Evolutionary conservation across 768 basidiomycete genomes (phyloP), one percentile per base, ranked within the genome.

Genomic region (Epithele typhae): DNA sequence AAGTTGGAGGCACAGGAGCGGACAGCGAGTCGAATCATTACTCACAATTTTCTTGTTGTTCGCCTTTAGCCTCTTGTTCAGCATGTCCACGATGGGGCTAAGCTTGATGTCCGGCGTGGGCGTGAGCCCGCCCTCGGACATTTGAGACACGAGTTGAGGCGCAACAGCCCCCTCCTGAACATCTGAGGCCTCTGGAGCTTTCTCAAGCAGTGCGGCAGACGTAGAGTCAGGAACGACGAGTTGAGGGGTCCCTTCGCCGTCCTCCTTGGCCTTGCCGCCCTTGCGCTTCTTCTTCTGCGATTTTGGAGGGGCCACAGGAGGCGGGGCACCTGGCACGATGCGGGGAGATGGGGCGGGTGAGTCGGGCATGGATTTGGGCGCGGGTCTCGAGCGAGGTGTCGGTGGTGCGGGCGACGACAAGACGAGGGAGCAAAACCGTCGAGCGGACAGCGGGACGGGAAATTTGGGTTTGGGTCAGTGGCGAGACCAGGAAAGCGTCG

Each of bases 41-140:
- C 79, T 55, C 61, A 89, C 91, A 52, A 92, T 87, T 68, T 93
- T 94, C 74, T 93, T 93, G 45, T 73, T 75, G 18, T 88, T 75
- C 32, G 77, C 72, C 53, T 89, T 87, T 59, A 89, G 66, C 40
- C 91, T 77, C 68, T 92, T 93, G 58, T 74, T 73, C 52, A 94
- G 68, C 51, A 94, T 76, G 37, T 93, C 90, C 42, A 85, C 79
- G 46, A 87, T 75, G 7, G 90, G 83, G 51, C 84, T 87, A 15
- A 63, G 66, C 61, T 82, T 87, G 24, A 33, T 18, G 4, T 56
- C 61, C 3, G 43, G 42, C 15, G 47, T 40, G 3, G 59, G 59
- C 1, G 61, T 49, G 38, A 53, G 50, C 7, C 50, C 35, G 17
- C 43, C 46, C 35, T 48, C 48, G n/a, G 54, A 54, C 2, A 67